Base-by-base conservation (phyloP, 208 protist genomes). In the Phytomonas francai region DNA sequence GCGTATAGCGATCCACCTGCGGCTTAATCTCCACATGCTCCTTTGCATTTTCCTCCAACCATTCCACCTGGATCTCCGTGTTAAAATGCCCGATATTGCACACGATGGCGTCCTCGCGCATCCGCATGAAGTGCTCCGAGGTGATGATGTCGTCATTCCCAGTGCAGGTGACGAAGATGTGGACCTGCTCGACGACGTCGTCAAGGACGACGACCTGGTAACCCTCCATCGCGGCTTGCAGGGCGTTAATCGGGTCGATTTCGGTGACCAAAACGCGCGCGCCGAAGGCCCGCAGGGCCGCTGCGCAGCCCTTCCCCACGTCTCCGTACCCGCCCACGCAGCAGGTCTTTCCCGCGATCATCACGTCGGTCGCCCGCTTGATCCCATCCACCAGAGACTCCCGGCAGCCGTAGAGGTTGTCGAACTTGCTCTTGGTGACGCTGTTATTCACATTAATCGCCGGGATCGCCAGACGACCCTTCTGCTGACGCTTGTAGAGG, bases 1-100 rank as follows among this genome's bases (percentile, higher is more conserved):
- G 97, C 34, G 89, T 93, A 84, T 91, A 99, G 77, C 95, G 89
- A 80, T 99, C 98, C 63, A 99, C 97, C 89, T 99, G 98, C 65
- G 98, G 98, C 91, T 99, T 99, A 80, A 99, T 98, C 85, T 98
- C 98, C 66, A 97, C 87, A 71, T 90, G 86, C 70, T 88, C 82
- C 72, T 97, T 91, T 57, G 93, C 96, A 76, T 95, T 88, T 30
- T 69, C 76, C 72, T 96, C 84, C 45, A 99, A 87, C 82, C 89
- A 97, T 49, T 78, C 83, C 63, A 99, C 97, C 82, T 99, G 97
- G 78, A 99, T 99, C 92, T 99, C 98, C 73, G 97, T 98, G 91
- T 99, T 98, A 76, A 99, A 99, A 88, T 99, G 98, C 72, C 98
- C 98, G 87, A 99, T 99, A 96, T 99, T 99, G 88, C 97, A 98